Conservation (phyloP, 2,329 filamentous ascomycete species). For the Huntiella omanensis region DNA sequence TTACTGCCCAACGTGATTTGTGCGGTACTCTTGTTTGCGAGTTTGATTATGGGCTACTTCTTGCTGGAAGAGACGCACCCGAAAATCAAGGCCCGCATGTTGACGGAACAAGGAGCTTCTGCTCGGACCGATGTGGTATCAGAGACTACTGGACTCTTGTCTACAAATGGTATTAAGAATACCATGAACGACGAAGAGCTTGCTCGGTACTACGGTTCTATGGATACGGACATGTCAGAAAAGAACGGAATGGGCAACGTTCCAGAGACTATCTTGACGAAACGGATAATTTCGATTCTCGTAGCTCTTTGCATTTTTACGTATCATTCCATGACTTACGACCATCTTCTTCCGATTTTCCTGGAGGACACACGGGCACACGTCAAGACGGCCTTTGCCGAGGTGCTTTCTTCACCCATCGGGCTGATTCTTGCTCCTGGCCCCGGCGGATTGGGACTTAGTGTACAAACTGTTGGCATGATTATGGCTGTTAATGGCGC, state of each 20-base stretch:
- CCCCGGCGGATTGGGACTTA: conserved; percentile 40
- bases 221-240: conserved; percentile 26
- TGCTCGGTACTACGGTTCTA: conserved; percentile 45
- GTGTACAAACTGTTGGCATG: conserved; percentile 41
- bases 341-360: conserved; percentile 82
- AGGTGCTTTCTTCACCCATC: conserved; percentile 14
- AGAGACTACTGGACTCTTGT: conserved; percentile 53
- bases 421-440: conserved; percentile 21
- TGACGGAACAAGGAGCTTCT: conserved; percentile 6
- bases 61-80: conserved; percentile 80
- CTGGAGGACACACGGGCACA: conserved; percentile 53
- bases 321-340: conserved; percentile 89
- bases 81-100: conserved; percentile 42
- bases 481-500: conserved; percentile 40
- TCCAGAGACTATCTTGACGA: conserved; percentile 10
- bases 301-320: conserved; percentile 78
- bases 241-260: conserved; percentile 17
- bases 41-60: conserved; percentile 63
- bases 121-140: conserved; percentile 25
- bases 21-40: conserved; percentile 53
- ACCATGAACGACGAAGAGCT: conserved; percentile 29
- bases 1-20: conserved; percentile 80
- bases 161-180: conserved; percentile 25
- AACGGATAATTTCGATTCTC: conserved; percentile 30
- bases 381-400: conserved; percentile 19